Evolutionary conservation across 78 protist species (phyloP).

Genomic region (Diacronema lutheri): DNA sequence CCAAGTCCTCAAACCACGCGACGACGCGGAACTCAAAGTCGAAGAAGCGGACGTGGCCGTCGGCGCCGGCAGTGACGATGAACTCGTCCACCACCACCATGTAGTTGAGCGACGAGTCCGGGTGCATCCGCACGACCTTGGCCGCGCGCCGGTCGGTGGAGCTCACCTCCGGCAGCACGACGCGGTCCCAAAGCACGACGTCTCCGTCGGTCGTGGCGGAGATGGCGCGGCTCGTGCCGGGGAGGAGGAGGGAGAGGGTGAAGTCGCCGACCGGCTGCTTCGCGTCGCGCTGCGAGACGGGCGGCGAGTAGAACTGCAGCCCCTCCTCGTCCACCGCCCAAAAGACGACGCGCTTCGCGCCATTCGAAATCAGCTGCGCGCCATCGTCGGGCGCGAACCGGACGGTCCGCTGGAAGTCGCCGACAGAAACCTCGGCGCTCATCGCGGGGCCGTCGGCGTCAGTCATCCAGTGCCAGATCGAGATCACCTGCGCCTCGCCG

Average conservation of each 20-base stretch:
- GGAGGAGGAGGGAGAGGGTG: slow-evolving; percentile 41
- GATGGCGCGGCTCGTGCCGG: slow-evolving; percentile 14
- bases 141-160: slow-evolving; percentile 15
- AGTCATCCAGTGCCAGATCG: slow-evolving; percentile 9
- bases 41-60: slow-evolving; percentile 59
- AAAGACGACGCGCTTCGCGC: slow-evolving; percentile 46
- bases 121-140: slow-evolving; percentile 33
- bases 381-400: background rate
- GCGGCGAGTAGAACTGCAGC: slow-evolving; percentile 41
- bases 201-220: slow-evolving; percentile 59
- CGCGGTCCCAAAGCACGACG: slow-evolving; percentile 41
- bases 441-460: background rate
- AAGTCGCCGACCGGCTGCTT: slow-evolving; percentile 52
- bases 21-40: slow-evolving; percentile 40
- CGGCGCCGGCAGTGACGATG: slow-evolving; percentile 63
- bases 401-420: background rate
- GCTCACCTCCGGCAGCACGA: background rate
- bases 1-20: slow-evolving; percentile 35
- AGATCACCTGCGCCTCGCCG: slow-evolving; percentile 13
- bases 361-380: slow-evolving; percentile 29
- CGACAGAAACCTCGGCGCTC: background rate
- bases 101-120: background rate
- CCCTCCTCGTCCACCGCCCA: slow-evolving; percentile 40
- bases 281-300: slow-evolving; percentile 28
- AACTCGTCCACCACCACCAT: background rate